Percentiles rank a stretch among this genome's conserved stretches.
Evolutionary conservation across 768 basidiomycete genomes (phyloP).

Genomic region (Leccinum longicurvipes): DNA sequence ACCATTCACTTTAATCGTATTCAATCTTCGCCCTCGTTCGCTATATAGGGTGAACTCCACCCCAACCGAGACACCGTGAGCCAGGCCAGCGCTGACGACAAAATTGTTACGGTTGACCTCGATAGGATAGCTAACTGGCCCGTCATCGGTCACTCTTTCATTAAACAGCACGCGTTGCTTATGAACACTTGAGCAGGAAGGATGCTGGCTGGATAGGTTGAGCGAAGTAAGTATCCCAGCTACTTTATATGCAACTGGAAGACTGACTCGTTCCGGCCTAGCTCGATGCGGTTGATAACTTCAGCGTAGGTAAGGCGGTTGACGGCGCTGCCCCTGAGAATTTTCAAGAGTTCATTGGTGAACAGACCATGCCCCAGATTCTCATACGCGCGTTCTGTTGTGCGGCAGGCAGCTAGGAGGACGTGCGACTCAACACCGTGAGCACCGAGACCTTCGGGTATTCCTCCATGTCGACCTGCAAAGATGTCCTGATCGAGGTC

Average conservation of each 20-base stretch:
- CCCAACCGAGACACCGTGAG: conserved; percentile 21
- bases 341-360: conserved; percentile 21
- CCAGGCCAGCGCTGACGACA: conserved; percentile 22
- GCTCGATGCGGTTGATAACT: conserved; percentile 13
- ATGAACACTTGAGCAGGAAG: conserved; percentile 25
- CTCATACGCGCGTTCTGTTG: conserved; percentile 32
- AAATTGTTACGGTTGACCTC: background rate
- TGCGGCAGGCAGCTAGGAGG: conserved; percentile 42
- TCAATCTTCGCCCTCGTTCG: background rate
- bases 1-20: background rate
- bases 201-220: conserved; percentile 21
- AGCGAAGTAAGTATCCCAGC: background rate
- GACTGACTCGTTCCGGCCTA: conserved; percentile 2
- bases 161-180: conserved; percentile 25
- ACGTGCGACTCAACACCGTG: conserved; percentile 36
- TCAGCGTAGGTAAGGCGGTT: conserved; percentile 24
- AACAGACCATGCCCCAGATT: conserved; percentile 19
- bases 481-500: conserved; percentile 29
- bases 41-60: conserved; percentile 22
- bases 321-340: conserved; percentile 1
- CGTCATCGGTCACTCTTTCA: conserved; percentile 6
- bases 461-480: conserved; percentile 7
- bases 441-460: conserved; percentile 22
- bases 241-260: too few relatives aligned
- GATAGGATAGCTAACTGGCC: conserved; percentile 3